Base-by-base conservation (phyloP, 1,139 yeast species). In the Kodamaea fungicola region DNA sequence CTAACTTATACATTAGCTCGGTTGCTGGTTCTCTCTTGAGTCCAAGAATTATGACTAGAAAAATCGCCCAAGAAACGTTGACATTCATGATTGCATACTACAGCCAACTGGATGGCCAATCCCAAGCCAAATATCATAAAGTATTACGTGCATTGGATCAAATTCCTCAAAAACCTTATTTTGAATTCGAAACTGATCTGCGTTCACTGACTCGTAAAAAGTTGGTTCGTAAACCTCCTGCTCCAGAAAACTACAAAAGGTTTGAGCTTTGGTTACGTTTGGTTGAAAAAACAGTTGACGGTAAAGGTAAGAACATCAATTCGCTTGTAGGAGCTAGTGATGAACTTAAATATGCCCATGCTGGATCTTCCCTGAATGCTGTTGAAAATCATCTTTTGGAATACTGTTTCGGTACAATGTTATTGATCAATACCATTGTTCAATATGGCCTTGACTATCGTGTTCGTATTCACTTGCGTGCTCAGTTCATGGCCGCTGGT, bases 311-410 rank as follows among this genome's bases (percentile, higher is more conserved):
- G 50, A 68, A 67, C 43, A 72, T 84, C 72, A 95, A 96, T 10
- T 86, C 96, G 1, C 63, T 83, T 49, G 97, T 92, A 7, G 97
- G 97, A 2, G 96, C 97, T 1, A 82, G 90, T 43, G 95, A 84
- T n/a, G 97, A 92, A 47, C 71, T 81, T 39, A 80, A 80, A 44
- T 67, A 77, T 9, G 68, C 70, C 13, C 61, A 59, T 43, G 71
- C 78, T 7, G 87, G 88, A 1, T 56, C 73, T 2, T 62, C 70
- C 3, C 39, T 45, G 8, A 51, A 53, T 31, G 59, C 59, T 30
- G 44, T 56, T 10, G 96, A 89, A 52, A 79, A 78, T 45, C 80
- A 84, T 38, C 71, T 92, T 22, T 65, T 81, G 49, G 97, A 90
- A 45, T 92, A 90, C 59, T 80, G 92, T 26, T 68, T 83, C 34